Evolutionary conservation across 371 early-diverging fungal genomes (phyloP).

Genomic region (Smittium culicis): DNA sequence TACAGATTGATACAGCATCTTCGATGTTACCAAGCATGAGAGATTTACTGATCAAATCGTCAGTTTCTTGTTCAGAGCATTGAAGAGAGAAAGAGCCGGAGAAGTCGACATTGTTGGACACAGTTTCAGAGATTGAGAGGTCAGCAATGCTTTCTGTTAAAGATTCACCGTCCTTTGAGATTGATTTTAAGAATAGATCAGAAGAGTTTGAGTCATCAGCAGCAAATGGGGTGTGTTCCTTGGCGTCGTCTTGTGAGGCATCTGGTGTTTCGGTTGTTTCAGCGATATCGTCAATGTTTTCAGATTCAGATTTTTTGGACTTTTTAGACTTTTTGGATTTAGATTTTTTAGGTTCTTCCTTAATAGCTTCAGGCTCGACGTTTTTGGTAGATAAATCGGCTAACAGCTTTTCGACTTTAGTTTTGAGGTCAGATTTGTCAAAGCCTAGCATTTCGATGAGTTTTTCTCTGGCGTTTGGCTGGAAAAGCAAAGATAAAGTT

Average conservation of each 20-base stretch:
- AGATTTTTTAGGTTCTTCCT: background rate
- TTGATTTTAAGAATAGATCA: conserved; percentile 10
- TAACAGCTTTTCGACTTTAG: conserved; percentile 17
- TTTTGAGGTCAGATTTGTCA: conserved; percentile 44
- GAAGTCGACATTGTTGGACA: conserved; percentile 15
- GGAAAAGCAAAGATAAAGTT: conserved; percentile 68
- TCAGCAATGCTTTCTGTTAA: background rate
- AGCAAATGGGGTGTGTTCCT: conserved; percentile 8
- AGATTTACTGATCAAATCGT: conserved; percentile 65
- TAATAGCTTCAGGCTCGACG: background rate
- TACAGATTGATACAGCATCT: conserved; percentile 71
- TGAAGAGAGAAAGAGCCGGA: conserved; percentile 10
- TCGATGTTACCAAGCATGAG: conserved; percentile 82
- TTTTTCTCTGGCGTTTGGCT: conserved; percentile 60
- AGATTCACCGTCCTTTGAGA: conserved; percentile 1
- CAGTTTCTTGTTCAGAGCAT: conserved; percentile 27
- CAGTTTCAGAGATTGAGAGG: background rate
- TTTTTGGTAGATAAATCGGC: conserved; percentile 5
- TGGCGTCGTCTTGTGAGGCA: background rate
- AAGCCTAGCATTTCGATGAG: conserved; percentile 75
- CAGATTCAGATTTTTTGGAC: conserved; percentile 7
- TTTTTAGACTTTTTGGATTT: background rate
- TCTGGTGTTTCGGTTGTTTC: conserved; percentile 1
- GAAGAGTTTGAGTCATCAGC: conserved; percentile 4
- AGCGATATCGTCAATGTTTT: background rate